Base-by-base conservation (phyloP, 768 basidiomycete genomes). In the Heimioporus sp. region DNA sequence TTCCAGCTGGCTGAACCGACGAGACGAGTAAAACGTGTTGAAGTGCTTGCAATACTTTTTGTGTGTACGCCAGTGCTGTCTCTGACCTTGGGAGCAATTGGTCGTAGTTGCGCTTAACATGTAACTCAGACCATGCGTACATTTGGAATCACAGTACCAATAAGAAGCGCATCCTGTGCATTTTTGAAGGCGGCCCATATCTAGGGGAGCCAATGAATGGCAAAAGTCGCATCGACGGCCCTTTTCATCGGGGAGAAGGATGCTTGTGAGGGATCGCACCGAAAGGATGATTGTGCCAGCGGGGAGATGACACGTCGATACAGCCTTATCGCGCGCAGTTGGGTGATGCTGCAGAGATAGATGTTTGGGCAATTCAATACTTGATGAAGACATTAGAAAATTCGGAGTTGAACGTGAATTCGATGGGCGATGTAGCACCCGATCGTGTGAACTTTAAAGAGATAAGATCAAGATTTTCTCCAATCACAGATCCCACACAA, bases 121-220 rank as follows among this genome's bases (percentile, higher is more conserved):
- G 28, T 54, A 34, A 47, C 43, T 40, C 21, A 17, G 42, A 53
- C 44, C 46, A 46, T 47, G 60, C 80, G 66, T 65, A 90, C 90
- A 92, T 65, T 72, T 58, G 20, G 72, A 55, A 55, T 78, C 76
- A 58, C 90, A 92, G 61, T 92, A 92, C 80, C 81, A 90, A 62
- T 85, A 87, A 0, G 78, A 76, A 15, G 76, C 79, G 57, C 90
- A 91, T 12, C 83, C 81, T 5, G 80, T 76, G 56, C 89, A 92
- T 63, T 73, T 76, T 54, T 71, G 78, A 40, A 90, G 73, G 32
- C 53, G 61, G 12, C 57, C 54, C 16, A 46, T 50, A 52, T 35
- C 69, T 63, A 17, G 54, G 20, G 65, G 54, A 4, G 71, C 59
- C 5, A 66, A 47, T 4, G 70, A 68, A 56, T 83, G 78, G 60